A percentile compares a stretch with the other conserved stretches of the same genome.
These are phyloP conservation scores for Neonectria sp. DNA, from an alignment of 2,329 filamentous ascomycete species.

Conservation along the genomic window DNA sequence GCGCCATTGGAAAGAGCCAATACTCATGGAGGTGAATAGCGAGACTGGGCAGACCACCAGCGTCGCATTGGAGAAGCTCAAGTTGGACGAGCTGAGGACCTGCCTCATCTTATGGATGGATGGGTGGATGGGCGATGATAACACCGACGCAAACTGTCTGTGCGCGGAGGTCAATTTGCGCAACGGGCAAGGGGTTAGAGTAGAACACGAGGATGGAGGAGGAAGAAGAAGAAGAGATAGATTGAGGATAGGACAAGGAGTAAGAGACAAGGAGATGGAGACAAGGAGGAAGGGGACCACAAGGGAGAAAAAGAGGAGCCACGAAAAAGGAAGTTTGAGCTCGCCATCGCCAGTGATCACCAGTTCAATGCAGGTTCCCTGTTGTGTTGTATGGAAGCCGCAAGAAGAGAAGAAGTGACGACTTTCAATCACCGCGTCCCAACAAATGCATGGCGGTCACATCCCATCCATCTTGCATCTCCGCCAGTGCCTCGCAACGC, in stretches of 20 bases:
- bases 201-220: constrained; percentile 22
- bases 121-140: constrained; percentile 10
- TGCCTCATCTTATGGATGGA: neutral
- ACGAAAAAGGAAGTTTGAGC: neutral
- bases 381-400: neutral
- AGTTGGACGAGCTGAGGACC: neutral
- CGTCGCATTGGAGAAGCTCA: constrained; percentile 7
- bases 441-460: constrained; percentile 7
- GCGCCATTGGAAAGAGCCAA: constrained; percentile 6
- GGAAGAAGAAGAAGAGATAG: neutral
- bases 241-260: neutral
- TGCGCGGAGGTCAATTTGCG: constrained; percentile 45
- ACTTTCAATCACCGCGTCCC: neutral
- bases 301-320: neutral
- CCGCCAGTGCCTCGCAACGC: constrained; percentile 5
- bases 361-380: too few species aligned
- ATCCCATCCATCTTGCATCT: neutral
- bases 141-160: constrained; percentile 31
- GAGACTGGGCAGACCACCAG: constrained; percentile 11
- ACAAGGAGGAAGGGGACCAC: neutral
- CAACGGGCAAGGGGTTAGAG: constrained; percentile 8
- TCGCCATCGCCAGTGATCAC: neutral
- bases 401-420: neutral
- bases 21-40: constrained; percentile 11
- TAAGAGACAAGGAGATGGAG: constrained; percentile 4